phyloP scores from a whole-genome alignment of 1,284 basidiomycete species.

The Vanrija pseudolonga region DNA sequence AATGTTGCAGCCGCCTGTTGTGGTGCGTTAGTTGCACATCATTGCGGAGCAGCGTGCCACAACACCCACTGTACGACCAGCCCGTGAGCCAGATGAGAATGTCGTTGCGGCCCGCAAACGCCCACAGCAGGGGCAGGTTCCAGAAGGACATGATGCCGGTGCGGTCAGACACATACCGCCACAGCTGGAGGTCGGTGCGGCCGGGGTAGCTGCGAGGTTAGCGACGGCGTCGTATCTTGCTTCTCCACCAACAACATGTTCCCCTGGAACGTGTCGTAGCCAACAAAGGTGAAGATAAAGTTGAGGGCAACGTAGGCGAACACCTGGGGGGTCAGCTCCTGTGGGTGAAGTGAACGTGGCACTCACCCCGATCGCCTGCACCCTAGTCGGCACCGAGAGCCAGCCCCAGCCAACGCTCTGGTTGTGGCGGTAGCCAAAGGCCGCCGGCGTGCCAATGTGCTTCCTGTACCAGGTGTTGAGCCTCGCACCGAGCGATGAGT shows the following conservation, averaged over 20 bases:
- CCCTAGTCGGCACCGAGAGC: conserved; percentile 23
- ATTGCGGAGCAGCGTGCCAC: no score
- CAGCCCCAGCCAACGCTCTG: conserved; percentile 18
- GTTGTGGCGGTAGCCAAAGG: conserved; percentile 21
- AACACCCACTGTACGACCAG: conserved; percentile 26
- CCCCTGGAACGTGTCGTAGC: conserved; percentile 56
- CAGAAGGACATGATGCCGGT: conserved; percentile 31
- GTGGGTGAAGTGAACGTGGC: background rate
- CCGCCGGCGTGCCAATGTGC: conserved; percentile 19
- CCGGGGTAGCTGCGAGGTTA: conserved; percentile 2
- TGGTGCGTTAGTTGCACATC: no score
- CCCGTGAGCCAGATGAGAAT: conserved; percentile 33
- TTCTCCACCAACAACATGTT: conserved; percentile 11
- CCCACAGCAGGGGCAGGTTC: conserved; percentile 26
- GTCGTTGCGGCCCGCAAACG: conserved; percentile 28
- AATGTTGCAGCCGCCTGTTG: conserved; percentile 13
- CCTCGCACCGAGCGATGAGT: background rate
- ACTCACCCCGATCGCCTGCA: conserved; percentile 23
- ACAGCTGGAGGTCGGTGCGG: conserved; percentile 9
- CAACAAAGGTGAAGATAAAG: conserved; percentile 42
- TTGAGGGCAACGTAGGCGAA: conserved; percentile 23
- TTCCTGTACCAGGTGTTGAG: conserved; percentile 16
- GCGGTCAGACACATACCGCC: conserved; percentile 23
- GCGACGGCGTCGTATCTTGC: no score
- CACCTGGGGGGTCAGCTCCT: conserved; percentile 13